Conservation (phyloP, 129 eudicot genomes). For the Helianthus tuberosus region DNA sequence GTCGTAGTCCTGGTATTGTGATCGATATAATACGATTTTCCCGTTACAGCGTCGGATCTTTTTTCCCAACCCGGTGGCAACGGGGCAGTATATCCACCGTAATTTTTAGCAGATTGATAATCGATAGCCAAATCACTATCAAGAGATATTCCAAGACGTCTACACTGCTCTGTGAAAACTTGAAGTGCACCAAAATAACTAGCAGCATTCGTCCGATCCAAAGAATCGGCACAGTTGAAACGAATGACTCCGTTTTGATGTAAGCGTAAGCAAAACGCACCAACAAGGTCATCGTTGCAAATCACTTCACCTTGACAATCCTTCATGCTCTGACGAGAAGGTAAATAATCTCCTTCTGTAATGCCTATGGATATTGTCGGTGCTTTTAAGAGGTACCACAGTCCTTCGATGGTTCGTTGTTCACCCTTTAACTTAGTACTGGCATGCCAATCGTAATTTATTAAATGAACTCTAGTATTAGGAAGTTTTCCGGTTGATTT, state of each 20-base stretch:
- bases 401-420: conserved; percentile 90
- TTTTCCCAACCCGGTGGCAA: conserved; percentile 99
- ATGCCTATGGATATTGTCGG: conserved; percentile 90
- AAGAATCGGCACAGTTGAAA: conserved; percentile 95
- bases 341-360: conserved; percentile 91
- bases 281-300: conserved; percentile 60
- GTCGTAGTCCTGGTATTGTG: conserved; percentile 97
- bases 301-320: conserved; percentile 91
- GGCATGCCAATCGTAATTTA: conserved; percentile 98
- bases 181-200: conserved; percentile 96
- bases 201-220: conserved; percentile 98
- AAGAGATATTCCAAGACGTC: conserved; percentile 90
- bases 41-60: conserved; percentile 89
- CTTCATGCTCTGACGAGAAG: conserved; percentile 78
- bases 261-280: conserved; percentile 85
- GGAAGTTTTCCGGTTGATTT: conserved; percentile 76
- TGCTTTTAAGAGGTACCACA: conserved; percentile 80
- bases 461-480: conserved; percentile 66
- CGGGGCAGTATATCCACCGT: conserved; percentile 82
- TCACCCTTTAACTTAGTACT: conserved; percentile 83
- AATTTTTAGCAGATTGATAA: conserved; percentile 61
- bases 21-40: conserved; percentile 90
- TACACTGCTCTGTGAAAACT: conserved; percentile 95
- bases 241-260: conserved; percentile 98
- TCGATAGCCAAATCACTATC: conserved; percentile 86